Conservation (phyloP, 202 grass and related monocot genomes). For the Digitaria exilis region DNA sequence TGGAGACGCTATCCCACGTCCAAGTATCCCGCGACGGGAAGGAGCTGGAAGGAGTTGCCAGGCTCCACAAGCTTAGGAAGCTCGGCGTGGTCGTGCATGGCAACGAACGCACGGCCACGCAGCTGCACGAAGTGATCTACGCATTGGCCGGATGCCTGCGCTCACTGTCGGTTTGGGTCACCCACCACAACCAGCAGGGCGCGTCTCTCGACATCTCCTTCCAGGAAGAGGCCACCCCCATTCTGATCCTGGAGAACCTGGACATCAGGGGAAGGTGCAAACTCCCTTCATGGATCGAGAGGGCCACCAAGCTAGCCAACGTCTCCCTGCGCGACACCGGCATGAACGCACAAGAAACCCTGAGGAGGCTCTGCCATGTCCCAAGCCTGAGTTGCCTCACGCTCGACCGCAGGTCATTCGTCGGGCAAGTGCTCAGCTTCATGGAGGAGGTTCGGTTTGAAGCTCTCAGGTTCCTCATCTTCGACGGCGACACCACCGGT, state of each 20-base stretch:
- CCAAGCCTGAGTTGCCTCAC: background rate
- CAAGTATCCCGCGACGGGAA: accelerated
- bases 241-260: background rate
- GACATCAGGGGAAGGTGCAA: background rate
- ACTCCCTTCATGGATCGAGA: background rate
- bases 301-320: background rate
- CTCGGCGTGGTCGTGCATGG: background rate
- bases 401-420: background rate
- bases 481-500: background rate
- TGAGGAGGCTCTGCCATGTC: background rate
- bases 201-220: background rate
- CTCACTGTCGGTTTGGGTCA: slow-evolving; percentile 1
- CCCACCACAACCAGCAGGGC: background rate
- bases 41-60: background rate
- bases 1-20: background rate
- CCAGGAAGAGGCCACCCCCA: background rate
- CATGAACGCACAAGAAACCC: accelerated
- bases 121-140: background rate
- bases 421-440: background rate
- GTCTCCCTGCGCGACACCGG: background rate
- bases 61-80: background rate
- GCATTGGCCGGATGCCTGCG: background rate
- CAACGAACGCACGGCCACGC: background rate
- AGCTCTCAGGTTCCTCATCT: background rate
- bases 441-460: background rate